Evolutionary conservation across 228 moss, liverwort and hornwort genomes (phyloP).

Genomic region (Sphagnum fallax): DNA sequence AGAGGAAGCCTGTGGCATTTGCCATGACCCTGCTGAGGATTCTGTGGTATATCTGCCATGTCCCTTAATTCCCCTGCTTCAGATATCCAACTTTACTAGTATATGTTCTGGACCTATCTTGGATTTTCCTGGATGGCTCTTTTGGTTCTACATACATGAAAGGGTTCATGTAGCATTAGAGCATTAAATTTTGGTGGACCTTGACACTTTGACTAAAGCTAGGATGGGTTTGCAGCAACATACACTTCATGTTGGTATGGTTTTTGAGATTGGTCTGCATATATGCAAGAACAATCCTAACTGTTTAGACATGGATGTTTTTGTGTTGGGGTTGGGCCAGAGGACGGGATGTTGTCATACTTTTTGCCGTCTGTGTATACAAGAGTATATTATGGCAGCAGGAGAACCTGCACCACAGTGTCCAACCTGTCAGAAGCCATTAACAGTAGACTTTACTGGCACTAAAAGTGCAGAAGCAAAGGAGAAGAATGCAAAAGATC

Average conservation of each 20-base stretch:
- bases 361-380: constrained; percentile 44
- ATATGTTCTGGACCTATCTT: too few species aligned
- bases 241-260: too few species aligned
- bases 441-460: constrained; percentile 38
- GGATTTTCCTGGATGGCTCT: too few species aligned
- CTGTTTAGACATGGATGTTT: too few species aligned
- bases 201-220: too few species aligned
- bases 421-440: constrained; percentile 47
- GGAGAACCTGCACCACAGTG: constrained; percentile 18
- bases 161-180: too few species aligned
- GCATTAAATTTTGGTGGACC: too few species aligned
- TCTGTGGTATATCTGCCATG: constrained; percentile 23
- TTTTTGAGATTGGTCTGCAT: too few species aligned
- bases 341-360: constrained; percentile 37
- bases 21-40: constrained; percentile 53
- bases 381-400: constrained; percentile 28
- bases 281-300: too few species aligned
- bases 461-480: constrained; percentile 11
- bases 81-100: neutral
- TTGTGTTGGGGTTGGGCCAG: constrained; percentile 8
- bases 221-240: too few species aligned
- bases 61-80: neutral
- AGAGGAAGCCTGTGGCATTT: constrained; percentile 31
- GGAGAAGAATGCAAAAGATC: constrained; percentile 6
- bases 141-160: too few species aligned